These are phyloP conservation scores for Musa balbisiana DNA, from an alignment of 202 grass and related monocot genomes.

Conservation along the genomic window DNA sequence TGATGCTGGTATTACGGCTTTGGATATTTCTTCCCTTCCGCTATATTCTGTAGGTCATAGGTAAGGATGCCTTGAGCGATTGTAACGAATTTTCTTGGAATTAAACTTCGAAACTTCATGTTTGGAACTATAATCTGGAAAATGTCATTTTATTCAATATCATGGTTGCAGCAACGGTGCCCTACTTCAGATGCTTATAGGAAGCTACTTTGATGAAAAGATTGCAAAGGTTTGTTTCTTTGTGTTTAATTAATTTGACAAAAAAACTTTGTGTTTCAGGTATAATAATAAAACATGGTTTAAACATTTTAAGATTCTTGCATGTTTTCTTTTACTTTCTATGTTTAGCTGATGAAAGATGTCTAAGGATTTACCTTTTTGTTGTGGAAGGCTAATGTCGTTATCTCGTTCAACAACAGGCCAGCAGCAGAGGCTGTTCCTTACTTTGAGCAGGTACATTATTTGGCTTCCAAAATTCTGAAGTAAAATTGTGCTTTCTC, in stretches of 20 bases:
- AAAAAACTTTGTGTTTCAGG: background rate
- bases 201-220: constrained; percentile 80
- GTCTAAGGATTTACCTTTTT: constrained; percentile 16
- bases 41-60: constrained; percentile 84
- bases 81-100: background rate
- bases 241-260: background rate
- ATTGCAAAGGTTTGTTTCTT: constrained; percentile 51
- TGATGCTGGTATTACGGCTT: constrained; percentile 35
- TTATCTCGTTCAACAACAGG: constrained; percentile 95
- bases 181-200: constrained; percentile 81
- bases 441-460: constrained; percentile 81
- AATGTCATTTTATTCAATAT: background rate
- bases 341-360: background rate
- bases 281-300: background rate
- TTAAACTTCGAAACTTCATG: background rate
- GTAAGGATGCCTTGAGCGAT: constrained; percentile 15
- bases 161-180: constrained; percentile 62
- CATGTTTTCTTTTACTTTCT: constrained; percentile 1
- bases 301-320: background rate
- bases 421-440: constrained; percentile 89
- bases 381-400: constrained; percentile 64
- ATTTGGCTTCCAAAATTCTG: background rate
- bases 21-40: constrained; percentile 51
- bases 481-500: constrained; percentile 13
- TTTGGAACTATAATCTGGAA: background rate